Base-by-base conservation (phyloP, 164 flowering plant species). In the Nelumbo lutea region DNA sequence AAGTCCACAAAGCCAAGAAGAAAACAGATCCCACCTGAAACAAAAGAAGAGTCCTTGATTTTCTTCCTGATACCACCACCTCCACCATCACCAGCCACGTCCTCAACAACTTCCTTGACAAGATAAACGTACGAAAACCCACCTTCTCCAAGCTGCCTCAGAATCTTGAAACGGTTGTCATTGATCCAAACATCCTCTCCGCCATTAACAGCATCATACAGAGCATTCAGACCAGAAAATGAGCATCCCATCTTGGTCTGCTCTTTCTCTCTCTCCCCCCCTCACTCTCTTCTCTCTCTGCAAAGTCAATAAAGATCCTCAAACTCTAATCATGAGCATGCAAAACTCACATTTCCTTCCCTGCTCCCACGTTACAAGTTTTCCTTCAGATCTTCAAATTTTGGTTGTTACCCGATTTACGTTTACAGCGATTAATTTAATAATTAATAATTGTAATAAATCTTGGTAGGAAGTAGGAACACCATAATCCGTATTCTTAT, bases 101-200 rank as follows among this genome's bases (percentile, higher is more conserved):
- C 91, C 45, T 79, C 5, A 59, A 70, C 13, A 9, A 90, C 70
- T 77, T 95, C 97, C 77, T 90, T 90, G 61, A 95, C 97, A 13
- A 95, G 80, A 56, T 45, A 95, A 45, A 95, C 97, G 58, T 64
- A 89, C 5, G 97, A 97, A 68, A 92, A 89, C 4, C 97, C 98
- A 63, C 97, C 98, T 78, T 92, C 99, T 0, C 97, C 98, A 40
- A 95, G 89, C 81, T 88, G 98, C 82, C 90, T 81, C 58, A 92
- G 61, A 78, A 95, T 81, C 83, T 85, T 86, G 83, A 86, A 95
- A 60, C 97, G 79, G 77, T 89, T 95, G 79, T 95, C 97, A 67
- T 95, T 95, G 89, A 95, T 95, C 98, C 98, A 95, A 51, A 95
- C 98, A 72, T 95, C 97, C 6, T 90, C 98, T n/a, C 89, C 96